A percentile compares a stretch with the other conserved stretches of the same genome.
phyloP scores from a whole-genome alignment of 768 basidiomycete genomes.

The Amanita subjunquillea region DNA sequence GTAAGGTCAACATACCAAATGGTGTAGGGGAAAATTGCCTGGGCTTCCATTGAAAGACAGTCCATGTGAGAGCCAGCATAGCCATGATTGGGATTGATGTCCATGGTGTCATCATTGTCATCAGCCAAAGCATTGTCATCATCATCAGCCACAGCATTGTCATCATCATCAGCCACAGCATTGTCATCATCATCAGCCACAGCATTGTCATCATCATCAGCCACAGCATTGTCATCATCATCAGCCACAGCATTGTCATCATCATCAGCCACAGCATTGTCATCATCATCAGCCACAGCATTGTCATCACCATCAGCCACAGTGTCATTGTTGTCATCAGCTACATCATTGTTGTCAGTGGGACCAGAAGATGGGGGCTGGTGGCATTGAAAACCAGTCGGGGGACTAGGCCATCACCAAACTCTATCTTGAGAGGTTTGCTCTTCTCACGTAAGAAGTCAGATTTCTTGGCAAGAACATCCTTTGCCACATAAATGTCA shows the following conservation, averaged over 20 bases:
- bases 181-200: not conserved
- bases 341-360: not conserved
- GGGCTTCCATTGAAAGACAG: not conserved
- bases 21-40: constrained; percentile 6
- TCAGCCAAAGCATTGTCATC: not conserved
- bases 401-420: no score
- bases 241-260: not conserved
- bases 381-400: no score
- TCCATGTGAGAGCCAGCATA: not conserved
- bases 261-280: not conserved
- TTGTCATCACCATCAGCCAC: not conserved
- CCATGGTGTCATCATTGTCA: not conserved
- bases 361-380: no score
- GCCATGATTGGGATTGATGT: not conserved
- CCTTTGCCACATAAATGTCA: not conserved
- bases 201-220: not conserved
- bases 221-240: not conserved
- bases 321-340: not conserved
- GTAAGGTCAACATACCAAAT: constrained; percentile 10
- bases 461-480: no score
- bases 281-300: not conserved
- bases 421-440: no score
- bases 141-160: not conserved
- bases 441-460: no score
- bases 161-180: not conserved